Percentiles rank a stretch among this genome's conserved stretches.
Conservation (phyloP, 108 stramenopile species). For the Bacterosira constricta region DNA sequence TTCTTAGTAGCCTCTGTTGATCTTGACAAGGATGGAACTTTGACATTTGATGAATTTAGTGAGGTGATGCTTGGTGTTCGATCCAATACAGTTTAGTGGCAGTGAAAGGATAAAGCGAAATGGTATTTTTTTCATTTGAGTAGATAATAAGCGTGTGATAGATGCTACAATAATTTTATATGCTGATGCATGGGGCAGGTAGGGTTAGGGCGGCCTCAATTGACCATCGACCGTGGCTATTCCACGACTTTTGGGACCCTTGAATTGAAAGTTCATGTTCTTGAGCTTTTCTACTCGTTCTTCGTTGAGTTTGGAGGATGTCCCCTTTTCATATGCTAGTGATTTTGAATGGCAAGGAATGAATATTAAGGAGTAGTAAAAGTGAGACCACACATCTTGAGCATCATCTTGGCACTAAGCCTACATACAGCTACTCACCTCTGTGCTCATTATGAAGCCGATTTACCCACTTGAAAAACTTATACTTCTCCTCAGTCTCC, state of each 20-base stretch:
- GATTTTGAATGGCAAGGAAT: no score
- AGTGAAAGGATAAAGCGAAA: neutral
- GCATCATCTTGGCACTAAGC: no score
- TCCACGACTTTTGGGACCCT: constrained; percentile 9
- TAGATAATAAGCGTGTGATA: no score
- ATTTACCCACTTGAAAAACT: constrained; percentile 27
- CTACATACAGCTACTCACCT: no score
- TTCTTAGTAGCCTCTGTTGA: constrained; percentile 22
- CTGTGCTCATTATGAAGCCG: constrained; percentile 23
- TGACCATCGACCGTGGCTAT: no score
- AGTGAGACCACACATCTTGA: no score
- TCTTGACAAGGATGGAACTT: constrained; percentile 13
- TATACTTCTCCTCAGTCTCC: constrained; percentile 4
- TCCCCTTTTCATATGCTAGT: constrained; percentile 51
- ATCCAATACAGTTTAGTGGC: neutral
- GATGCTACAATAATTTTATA: no score
- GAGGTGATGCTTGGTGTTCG: neutral
- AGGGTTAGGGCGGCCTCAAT: no score
- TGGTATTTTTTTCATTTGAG: neutral
- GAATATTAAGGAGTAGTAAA: no score
- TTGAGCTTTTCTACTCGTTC: constrained; percentile 60
- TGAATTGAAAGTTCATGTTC: constrained; percentile 56
- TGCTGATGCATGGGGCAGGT: no score
- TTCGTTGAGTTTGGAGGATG: constrained; percentile 36
- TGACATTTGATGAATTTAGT: constrained; percentile 21